Percentiles rank a stretch among this genome's conserved stretches.
Conservation (phyloP, 2,329 filamentous ascomycete genomes). For the Neonectria sp. region DNA sequence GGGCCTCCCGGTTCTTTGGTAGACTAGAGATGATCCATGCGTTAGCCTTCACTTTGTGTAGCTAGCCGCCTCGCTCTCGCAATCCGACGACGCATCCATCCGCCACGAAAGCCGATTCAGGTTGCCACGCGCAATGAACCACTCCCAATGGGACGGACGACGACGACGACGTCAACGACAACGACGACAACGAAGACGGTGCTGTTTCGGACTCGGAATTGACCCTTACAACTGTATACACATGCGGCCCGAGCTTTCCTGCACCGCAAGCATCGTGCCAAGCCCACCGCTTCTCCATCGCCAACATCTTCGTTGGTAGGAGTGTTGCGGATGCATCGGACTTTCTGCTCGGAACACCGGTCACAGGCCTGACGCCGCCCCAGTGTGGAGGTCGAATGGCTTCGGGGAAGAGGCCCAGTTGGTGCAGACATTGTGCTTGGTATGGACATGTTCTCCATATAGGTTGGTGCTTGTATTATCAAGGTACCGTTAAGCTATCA, state of each 20-base stretch:
- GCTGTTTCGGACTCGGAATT: neutral
- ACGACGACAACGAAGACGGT: neutral
- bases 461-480: neutral
- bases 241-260: conserved; percentile 4
- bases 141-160: too few species aligned
- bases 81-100: neutral
- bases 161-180: neutral
- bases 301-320: neutral
- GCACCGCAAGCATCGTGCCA: conserved; percentile 1
- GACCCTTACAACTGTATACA: conserved; percentile 3
- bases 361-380: conserved; percentile 7
- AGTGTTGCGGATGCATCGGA: conserved; percentile 10
- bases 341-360: conserved; percentile 10
- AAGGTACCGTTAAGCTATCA: conserved; percentile 5
- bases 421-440: conserved; percentile 5
- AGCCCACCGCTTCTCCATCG: neutral
- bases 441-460: conserved; percentile 5
- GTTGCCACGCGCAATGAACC: too few species aligned
- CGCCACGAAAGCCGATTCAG: too few species aligned
- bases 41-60: neutral
- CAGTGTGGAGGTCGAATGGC: neutral
- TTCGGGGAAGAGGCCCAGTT: conserved; percentile 7
- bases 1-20: conserved; percentile 4
- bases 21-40: neutral
- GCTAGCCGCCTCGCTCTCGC: neutral